These are phyloP conservation scores for Alternaria brassicae DNA, from an alignment of 2,329 filamentous ascomycete genomes.

Conservation along the genomic window DNA sequence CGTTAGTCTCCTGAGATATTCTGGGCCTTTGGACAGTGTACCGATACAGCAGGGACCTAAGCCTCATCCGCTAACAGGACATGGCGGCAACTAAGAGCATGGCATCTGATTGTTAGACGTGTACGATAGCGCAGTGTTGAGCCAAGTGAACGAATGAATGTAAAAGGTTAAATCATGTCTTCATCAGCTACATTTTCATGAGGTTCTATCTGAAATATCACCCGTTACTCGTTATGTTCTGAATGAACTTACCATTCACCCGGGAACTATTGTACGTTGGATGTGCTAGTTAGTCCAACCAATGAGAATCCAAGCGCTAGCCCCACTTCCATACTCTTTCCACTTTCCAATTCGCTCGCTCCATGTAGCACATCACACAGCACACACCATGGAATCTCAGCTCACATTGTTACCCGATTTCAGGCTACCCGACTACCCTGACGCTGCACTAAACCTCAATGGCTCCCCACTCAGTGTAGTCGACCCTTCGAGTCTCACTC, in stretches of 20 bases:
- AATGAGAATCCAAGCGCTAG: conserved; percentile 3
- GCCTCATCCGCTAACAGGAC: conserved; percentile 35
- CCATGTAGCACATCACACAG: conserved; percentile 1
- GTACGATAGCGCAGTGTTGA: not conserved
- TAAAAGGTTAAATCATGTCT: not conserved
- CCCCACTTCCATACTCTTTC: conserved; percentile 13
- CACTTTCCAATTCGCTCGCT: conserved; percentile 11
- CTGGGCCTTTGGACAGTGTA: conserved; percentile 39
- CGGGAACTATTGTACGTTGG: too few species aligned
- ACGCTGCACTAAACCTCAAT: conserved; percentile 15
- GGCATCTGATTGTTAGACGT: not conserved
- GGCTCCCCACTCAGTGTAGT: conserved; percentile 16
- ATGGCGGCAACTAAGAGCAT: conserved; percentile 12
- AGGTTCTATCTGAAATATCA: too few species aligned
- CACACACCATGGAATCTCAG: conserved; percentile 7
- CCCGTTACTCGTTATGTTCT: too few species aligned
- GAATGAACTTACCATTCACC: too few species aligned
- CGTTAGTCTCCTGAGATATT: conserved; percentile 36
- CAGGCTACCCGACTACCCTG: conserved; percentile 22
- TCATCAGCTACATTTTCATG: not conserved
- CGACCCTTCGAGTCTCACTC: conserved; percentile 3
- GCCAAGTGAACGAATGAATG: not conserved
- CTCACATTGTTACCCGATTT: conserved; percentile 11
- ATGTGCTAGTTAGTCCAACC: not conserved
- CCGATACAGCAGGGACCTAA: conserved; percentile 33